Evolutionary conservation across 2,329 filamentous ascomycete genomes (phyloP).

Genomic region (Neonectria coccinea): DNA sequence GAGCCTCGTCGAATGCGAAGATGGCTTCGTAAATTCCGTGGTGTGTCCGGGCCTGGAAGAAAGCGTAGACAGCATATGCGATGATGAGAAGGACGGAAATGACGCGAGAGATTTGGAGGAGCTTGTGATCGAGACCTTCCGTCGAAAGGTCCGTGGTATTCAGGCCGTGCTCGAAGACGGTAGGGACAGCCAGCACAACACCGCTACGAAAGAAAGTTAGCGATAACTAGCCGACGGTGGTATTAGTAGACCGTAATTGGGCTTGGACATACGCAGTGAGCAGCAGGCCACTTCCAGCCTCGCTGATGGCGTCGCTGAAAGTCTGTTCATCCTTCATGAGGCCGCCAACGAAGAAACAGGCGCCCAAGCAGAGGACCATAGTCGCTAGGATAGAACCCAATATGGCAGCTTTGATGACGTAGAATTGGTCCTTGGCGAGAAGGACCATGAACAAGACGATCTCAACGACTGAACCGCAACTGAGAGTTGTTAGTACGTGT

Average conservation of each 20-base stretch:
- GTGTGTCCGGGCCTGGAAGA: conserved; percentile 82
- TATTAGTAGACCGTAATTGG: conserved; percentile 14
- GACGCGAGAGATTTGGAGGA: conserved; percentile 75
- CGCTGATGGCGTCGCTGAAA: conserved; percentile 81
- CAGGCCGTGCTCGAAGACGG: conserved; percentile 67
- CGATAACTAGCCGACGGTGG: conserved; percentile 33
- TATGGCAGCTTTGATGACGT: conserved; percentile 86
- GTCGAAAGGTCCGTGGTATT: conserved; percentile 38
- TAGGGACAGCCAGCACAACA: conserved; percentile 57
- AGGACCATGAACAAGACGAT: conserved; percentile 86
- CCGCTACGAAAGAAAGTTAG: conserved; percentile 48
- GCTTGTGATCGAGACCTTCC: conserved; percentile 61
- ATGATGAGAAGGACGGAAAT: conserved; percentile 78
- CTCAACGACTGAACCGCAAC: conserved; percentile 80
- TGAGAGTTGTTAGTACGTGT: conserved; percentile 37
- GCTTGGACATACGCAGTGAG: conserved; percentile 75
- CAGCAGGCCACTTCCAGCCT: conserved; percentile 81
- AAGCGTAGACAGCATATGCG: conserved; percentile 74
- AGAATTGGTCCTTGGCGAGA: conserved; percentile 65
- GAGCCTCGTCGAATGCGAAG: conserved; percentile 76
- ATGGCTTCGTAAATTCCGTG: conserved; percentile 82
- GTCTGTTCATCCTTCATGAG: conserved; percentile 73
- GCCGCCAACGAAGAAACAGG: conserved; percentile 84
- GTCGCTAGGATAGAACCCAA: conserved; percentile 86
- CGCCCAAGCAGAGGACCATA: conserved; percentile 80